A percentile compares a stretch with the other conserved stretches of the same genome.
These are phyloP conservation scores for Aureobasidium pullulans DNA, from an alignment of 2,329 filamentous ascomycete species.

Conservation along the genomic window DNA sequence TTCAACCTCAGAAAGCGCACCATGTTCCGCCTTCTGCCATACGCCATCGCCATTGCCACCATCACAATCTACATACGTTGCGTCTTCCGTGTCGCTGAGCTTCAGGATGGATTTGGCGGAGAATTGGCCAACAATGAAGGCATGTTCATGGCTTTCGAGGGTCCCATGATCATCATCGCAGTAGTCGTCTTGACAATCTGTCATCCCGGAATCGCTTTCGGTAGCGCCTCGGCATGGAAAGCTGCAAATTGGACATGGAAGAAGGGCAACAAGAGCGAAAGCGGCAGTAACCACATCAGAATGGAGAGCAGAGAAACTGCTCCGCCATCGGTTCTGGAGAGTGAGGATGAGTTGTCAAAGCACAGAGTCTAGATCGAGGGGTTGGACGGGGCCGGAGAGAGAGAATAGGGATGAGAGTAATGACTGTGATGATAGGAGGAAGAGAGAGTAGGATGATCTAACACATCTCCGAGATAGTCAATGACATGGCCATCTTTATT, in stretches of 20 bases:
- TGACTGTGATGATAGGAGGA: too few relatives aligned
- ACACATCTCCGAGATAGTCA: too few relatives aligned
- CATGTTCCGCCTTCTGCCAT: constrained; percentile 14
- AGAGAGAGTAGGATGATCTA: too few relatives aligned
- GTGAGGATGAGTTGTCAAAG: neutral
- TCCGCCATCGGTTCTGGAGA: neutral
- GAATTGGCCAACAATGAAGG: constrained; percentile 38
- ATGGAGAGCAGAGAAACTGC: neutral
- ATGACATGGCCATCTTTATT: too few relatives aligned
- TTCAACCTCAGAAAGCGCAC: constrained; percentile 4
- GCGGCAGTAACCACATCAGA: neutral
- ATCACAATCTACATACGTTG: constrained; percentile 41
- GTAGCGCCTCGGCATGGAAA: constrained; percentile 1
- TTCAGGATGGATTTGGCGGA: constrained; percentile 40
- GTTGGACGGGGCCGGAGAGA: neutral
- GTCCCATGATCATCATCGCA: constrained; percentile 43
- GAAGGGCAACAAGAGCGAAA: neutral
- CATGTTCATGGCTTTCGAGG: constrained; percentile 42
- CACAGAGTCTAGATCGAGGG: too few relatives aligned
- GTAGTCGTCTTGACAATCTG: constrained; percentile 35
- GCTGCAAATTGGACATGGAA: constrained; percentile 16
- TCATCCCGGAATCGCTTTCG: constrained; percentile 34
- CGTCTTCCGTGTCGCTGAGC: constrained; percentile 43
- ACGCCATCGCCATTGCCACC: constrained; percentile 32
- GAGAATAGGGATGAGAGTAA: too few relatives aligned